Percentiles rank a stretch among this genome's conserved stretches.
Evolutionary conservation across 2,329 filamentous ascomycete genomes (phyloP).

Genomic region (Aspergillus neotritici): DNA sequence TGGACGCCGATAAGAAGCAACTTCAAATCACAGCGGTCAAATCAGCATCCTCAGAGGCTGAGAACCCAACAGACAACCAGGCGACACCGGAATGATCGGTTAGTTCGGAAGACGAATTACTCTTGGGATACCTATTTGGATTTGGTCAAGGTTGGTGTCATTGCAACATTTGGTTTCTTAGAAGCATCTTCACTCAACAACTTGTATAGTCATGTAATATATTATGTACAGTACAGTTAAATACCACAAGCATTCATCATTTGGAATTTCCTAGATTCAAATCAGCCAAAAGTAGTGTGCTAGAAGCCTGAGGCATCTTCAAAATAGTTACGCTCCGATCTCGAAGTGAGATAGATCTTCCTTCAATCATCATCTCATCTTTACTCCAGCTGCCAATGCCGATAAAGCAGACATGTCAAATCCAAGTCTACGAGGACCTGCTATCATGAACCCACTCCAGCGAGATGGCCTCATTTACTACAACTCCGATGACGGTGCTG

Average conservation of each 20-base stretch:
- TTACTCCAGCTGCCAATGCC: not conserved
- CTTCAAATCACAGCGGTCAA: constrained; percentile 46
- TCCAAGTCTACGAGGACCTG: constrained; percentile 1
- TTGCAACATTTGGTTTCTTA: constrained; percentile 4
- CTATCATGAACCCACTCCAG: constrained; percentile 6
- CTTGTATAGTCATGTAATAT: constrained; percentile 4
- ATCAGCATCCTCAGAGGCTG: constrained; percentile 4
- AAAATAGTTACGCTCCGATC: not conserved
- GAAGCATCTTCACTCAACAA: constrained; percentile 11
- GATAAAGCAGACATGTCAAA: not conserved
- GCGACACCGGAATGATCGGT: too few species aligned
- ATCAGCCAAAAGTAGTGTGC: not conserved
- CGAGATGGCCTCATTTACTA: constrained; percentile 7
- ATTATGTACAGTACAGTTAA: not conserved
- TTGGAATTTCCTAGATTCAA: not conserved
- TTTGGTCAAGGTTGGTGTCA: too few species aligned
- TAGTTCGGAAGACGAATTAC: too few species aligned
- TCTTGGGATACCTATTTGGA: too few species aligned
- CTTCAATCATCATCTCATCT: not conserved
- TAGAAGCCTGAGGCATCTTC: not conserved
- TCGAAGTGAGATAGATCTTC: too few species aligned
- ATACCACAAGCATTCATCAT: not conserved
- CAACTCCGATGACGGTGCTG: constrained; percentile 20
- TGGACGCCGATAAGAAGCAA: constrained; percentile 58
- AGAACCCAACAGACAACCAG: constrained; percentile 1